Evolutionary conservation across 2,329 filamentous ascomycete species (phyloP), one percentile per base, ranked within the genome.

Genomic region (Neodidymelliopsis sp.): DNA sequence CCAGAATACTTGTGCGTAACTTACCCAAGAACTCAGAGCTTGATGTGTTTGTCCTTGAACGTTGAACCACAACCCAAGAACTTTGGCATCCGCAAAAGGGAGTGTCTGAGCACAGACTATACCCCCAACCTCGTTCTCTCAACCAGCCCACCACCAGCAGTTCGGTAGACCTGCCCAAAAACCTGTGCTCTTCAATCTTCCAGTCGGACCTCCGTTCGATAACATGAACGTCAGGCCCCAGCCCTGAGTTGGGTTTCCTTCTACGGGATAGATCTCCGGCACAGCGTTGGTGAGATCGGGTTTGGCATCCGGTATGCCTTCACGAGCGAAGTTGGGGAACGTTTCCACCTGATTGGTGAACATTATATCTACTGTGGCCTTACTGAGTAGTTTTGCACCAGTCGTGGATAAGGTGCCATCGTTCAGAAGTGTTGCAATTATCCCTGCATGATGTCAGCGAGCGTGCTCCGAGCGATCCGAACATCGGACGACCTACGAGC

Each of bases 201-300:
- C 63, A 10, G 60, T 65, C n/a, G 52, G 36, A 22, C 60, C 59
- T 36, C 57, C 60, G 12, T 66, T 64, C 7, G 57, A 79, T 13
- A 84, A 63, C 78, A 84, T 80, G 46, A 84, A 84, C 0, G 77
- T 80, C 28, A 88, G 65, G 0, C 85, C 84, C 83, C 83, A 87
- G 8, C 85, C 85, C 63, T 87, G 83, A 0, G 83, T 79, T 16
- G 74, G 75, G 41, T 79, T 71, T 19, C 71, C 73, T 31, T 60
- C 56, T 20, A 72, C 65, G 6, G 71, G 71, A 47, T 73, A 85
- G 6, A 86, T 31, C n/a, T 84, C 79, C 1, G 74, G 66, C 4
- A 81, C 56, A 0, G 71, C 63, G 56, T 82, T 80, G 1, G 79
- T 79, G 3, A 80, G 66, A 13, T 81, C 75, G 0, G 79, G 76